Conservation (phyloP, 1,284 basidiomycete species). For the Ceratobasidium sp. region DNA sequence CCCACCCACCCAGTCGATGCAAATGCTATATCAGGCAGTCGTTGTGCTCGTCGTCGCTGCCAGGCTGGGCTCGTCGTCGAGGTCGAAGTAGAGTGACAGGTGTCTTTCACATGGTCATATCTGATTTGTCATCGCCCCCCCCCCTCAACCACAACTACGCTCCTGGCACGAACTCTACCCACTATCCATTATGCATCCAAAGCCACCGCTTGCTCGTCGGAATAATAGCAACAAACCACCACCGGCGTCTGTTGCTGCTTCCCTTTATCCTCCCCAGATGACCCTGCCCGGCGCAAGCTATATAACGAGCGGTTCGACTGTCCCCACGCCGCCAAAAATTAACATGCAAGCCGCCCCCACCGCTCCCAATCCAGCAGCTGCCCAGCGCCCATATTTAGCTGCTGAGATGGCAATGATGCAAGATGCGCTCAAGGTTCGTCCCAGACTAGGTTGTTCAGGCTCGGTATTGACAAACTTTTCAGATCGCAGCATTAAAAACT, state of each 20-base stretch:
- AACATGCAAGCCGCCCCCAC: not conserved
- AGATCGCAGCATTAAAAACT: constrained; percentile 38
- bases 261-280: constrained; percentile 33
- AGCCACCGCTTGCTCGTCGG: constrained; percentile 15
- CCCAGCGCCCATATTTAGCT: constrained; percentile 35
- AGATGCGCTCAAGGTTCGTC: constrained; percentile 35
- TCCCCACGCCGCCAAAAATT: not conserved
- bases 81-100: constrained; percentile 20
- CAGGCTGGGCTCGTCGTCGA: constrained; percentile 20
- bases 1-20: constrained; percentile 35
- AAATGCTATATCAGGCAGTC: constrained; percentile 18
- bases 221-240: constrained; percentile 28
- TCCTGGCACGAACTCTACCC: not conserved
- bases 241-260: not conserved
- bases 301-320: not conserved
- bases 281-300: constrained; percentile 34
- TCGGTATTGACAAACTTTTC: not conserved
- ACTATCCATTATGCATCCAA: constrained; percentile 23
- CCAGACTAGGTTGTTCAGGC: not conserved
- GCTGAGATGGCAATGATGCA: constrained; percentile 44
- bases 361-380: not conserved
- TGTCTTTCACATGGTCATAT: constrained; percentile 37
- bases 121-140: constrained; percentile 27
- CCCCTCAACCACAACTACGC: not conserved
- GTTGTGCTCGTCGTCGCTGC: constrained; percentile 21